Percentiles rank a stretch among this genome's conserved stretches.
phyloP scores from a whole-genome alignment of 2,329 filamentous ascomycete species.

The Tolypocladium inflatum region DNA sequence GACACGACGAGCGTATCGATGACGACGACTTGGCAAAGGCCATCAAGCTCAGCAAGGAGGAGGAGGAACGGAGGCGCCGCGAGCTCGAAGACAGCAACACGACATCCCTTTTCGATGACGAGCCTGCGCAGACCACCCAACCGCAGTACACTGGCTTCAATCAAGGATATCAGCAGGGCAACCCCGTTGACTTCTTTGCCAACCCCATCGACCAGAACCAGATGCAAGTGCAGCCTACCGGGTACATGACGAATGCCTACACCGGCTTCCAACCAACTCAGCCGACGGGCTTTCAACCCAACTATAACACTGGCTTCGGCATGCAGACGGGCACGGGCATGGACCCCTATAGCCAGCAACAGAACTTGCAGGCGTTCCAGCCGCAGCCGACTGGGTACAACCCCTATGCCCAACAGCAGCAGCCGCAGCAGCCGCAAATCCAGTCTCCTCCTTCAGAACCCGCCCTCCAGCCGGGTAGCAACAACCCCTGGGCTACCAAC shows the following conservation, averaged over 20 bases:
- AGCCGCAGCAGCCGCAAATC: conserved; percentile 18
- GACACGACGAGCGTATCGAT: conserved; percentile 44
- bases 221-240: conserved; percentile 70
- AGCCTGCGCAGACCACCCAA: conserved; percentile 48
- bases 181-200: conserved; percentile 92
- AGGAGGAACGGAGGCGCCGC: conserved; percentile 80
- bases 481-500: conserved; percentile 83
- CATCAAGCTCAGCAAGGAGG: conserved; percentile 87
- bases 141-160: conserved; percentile 84
- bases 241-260: conserved; percentile 51
- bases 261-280: conserved; percentile 40
- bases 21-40: conserved; percentile 92
- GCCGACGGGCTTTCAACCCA: conserved; percentile 45
- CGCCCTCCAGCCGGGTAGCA: conserved; percentile 66
- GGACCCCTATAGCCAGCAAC: conserved; percentile 55
- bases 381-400: conserved; percentile 45
- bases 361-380: conserved; percentile 34
- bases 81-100: conserved; percentile 84
- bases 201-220: conserved; percentile 77
- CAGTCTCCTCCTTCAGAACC: conserved; percentile 42
- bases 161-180: conserved; percentile 95
- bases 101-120: conserved; percentile 80
- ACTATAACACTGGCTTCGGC: conserved; percentile 57
- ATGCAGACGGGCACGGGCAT: conserved; percentile 57
- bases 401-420: conserved; percentile 37